phyloP scores from a whole-genome alignment of 768 basidiomycete genomes.

The Hebeloma cylindrosporum region DNA sequence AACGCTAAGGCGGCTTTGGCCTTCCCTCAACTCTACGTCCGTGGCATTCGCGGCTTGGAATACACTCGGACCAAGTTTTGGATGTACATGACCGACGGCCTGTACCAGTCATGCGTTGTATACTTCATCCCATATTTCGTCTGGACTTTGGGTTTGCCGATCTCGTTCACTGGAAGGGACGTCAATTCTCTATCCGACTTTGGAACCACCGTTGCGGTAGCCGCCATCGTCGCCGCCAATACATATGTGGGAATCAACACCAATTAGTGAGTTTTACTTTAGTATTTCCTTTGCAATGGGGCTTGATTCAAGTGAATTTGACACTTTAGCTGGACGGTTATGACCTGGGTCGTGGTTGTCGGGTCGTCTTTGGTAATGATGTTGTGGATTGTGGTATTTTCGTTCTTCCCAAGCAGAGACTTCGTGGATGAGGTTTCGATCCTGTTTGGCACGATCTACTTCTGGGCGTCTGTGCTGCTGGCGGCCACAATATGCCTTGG shows the following conservation, averaged over 20 bases:
- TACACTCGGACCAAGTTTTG: constrained; percentile 93
- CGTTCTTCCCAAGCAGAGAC: constrained; percentile 69
- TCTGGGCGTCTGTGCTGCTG: constrained; percentile 80
- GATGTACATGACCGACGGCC: constrained; percentile 91
- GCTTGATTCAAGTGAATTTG: constrained; percentile 7
- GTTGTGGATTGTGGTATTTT: constrained; percentile 88
- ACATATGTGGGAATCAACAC: constrained; percentile 88
- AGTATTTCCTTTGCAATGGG: constrained; percentile 5
- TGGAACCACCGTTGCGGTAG: constrained; percentile 87
- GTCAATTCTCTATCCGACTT: constrained; percentile 84
- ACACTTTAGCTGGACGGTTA: constrained; percentile 73
- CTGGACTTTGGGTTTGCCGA: constrained; percentile 62
- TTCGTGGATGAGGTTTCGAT: constrained; percentile 73
- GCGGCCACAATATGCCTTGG: constrained; percentile 71
- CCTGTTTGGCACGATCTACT: constrained; percentile 75
- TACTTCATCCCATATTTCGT: constrained; percentile 84
- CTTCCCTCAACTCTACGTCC: constrained; percentile 93
- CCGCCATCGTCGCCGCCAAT: constrained; percentile 88
- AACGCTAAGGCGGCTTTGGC: constrained; percentile 87
- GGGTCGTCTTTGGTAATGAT: constrained; percentile 82
- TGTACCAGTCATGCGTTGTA: constrained; percentile 88
- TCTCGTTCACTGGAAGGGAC: constrained; percentile 76
- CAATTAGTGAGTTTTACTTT: constrained; percentile 64
- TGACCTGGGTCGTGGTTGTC: constrained; percentile 80
- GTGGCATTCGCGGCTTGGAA: constrained; percentile 90